These are phyloP conservation scores for Coemansia sp. DNA, from an alignment of 192 early-diverging fungal genomes.

Conservation along the genomic window DNA sequence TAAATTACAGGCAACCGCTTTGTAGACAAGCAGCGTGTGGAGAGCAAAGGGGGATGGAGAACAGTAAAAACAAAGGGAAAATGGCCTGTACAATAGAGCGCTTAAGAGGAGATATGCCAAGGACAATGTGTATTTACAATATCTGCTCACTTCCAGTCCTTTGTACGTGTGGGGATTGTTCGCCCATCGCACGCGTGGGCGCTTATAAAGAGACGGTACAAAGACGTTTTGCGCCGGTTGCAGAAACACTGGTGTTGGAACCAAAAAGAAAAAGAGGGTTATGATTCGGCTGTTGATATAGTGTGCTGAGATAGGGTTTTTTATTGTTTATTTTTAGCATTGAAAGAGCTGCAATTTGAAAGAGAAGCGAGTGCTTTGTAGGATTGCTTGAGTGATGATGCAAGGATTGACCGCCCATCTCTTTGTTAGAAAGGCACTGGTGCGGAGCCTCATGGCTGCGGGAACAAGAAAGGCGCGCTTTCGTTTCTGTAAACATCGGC, in stretches of 20 bases:
- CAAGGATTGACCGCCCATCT: background rate
- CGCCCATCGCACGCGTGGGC: background rate
- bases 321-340: slow-evolving; percentile 5
- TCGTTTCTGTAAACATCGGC: slow-evolving; percentile 7
- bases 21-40: too few relatives aligned
- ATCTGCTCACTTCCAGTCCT: background rate
- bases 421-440: slow-evolving; percentile 4
- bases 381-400: background rate
- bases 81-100: background rate
- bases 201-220: background rate
- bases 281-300: background rate
- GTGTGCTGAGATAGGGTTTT: slow-evolving; percentile 5
- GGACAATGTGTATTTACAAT: slow-evolving; percentile 4
- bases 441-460: background rate
- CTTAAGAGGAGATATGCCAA: background rate
- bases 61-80: background rate
- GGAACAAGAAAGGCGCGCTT: background rate
- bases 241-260: background rate
- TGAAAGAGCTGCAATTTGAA: background rate
- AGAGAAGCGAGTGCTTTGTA: slow-evolving; percentile 4
- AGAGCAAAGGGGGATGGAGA: background rate
- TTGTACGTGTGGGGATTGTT: background rate
- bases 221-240: background rate
- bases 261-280: background rate
- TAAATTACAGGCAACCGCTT: too few relatives aligned